These are phyloP conservation scores for Claviceps cyperi DNA, from an alignment of 2,329 filamentous ascomycete genomes.

Conservation along the genomic window DNA sequence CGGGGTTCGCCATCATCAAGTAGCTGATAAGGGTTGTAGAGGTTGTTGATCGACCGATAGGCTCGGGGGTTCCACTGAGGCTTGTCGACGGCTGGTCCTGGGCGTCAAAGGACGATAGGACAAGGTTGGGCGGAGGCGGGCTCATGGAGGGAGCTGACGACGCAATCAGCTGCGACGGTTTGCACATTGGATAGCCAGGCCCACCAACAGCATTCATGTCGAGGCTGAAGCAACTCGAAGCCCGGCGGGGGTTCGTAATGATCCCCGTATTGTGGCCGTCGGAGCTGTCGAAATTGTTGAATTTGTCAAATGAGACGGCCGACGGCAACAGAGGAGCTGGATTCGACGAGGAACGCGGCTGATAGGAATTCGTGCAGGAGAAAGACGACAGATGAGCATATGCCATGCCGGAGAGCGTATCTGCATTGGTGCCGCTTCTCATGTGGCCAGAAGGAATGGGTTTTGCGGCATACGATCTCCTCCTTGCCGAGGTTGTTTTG, in stretches of 20 bases:
- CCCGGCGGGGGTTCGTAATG: conserved; percentile 30
- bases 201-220: conserved; percentile 51
- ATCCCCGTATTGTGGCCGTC: neutral
- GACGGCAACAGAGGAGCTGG: conserved; percentile 47
- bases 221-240: conserved; percentile 48
- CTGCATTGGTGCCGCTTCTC: conserved; percentile 48
- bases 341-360: conserved; percentile 12
- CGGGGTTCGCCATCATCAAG: conserved; percentile 66
- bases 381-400: conserved; percentile 27
- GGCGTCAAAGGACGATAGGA: conserved; percentile 30
- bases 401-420: conserved; percentile 30
- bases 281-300: conserved; percentile 25
- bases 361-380: conserved; percentile 4
- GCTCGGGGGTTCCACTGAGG: conserved; percentile 27
- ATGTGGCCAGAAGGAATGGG: conserved; percentile 30
- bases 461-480: conserved; percentile 5
- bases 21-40: conserved; percentile 62
- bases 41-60: conserved; percentile 21
- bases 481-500: conserved; percentile 11
- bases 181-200: conserved; percentile 76
- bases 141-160: conserved; percentile 9
- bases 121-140: conserved; percentile 21
- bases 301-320: conserved; percentile 33
- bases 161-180: conserved; percentile 44
- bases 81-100: conserved; percentile 33